Evolutionary conservation across 352 stramenopile genomes (phyloP), one percentile per base, ranked within the genome.

Genomic region (Globisporangium okanoganense): DNA sequence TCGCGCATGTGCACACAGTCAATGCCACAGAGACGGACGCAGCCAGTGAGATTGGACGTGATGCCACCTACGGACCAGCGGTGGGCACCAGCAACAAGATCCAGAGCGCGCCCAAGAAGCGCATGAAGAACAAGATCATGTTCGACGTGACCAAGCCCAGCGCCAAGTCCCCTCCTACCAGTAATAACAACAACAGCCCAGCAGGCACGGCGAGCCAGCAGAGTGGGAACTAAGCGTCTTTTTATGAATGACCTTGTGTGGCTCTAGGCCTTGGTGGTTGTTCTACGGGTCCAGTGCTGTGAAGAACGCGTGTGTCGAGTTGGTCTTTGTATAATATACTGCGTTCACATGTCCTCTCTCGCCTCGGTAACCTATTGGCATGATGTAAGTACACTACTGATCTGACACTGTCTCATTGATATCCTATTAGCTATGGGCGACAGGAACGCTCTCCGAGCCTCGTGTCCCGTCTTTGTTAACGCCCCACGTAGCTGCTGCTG

Each of bases 111-210:
- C 53, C 53, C 2, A 58, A 58, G 22, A 58, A 58, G 53, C 53
- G 53, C 53, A 58, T 58, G 53, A 58, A 58, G 24, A 58, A 58
- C 53, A 58, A 58, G 36, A 22, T 58, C 24, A 16, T 45, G 22
- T 61, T 51, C 22, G 55, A 61, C 14, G 55, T 25, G 22, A 36
- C 31, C 16, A 50, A 45, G 12, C 22, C 55, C 10, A 50, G 33
- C 13, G 25, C 25, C 24, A 54, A 61, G 44, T 6, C 41, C 22
- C 1, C 1, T 27, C 27, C 10, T 1, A n/a, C 27, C 16, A n/a
- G 10, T 10, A 33, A 9, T 7, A 29, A 18, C 44, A 51, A 33
- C 20, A 33, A 13, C 44, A 16, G 7, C n/a, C 10, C 24, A n/a
- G 5, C 13, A 14, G 41, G 41, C 41, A 48, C 22, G 5, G 13